Evolutionary conservation across 2,329 filamentous ascomycete species (phyloP).

Genomic region (Alternaria hordeiaustralica): DNA sequence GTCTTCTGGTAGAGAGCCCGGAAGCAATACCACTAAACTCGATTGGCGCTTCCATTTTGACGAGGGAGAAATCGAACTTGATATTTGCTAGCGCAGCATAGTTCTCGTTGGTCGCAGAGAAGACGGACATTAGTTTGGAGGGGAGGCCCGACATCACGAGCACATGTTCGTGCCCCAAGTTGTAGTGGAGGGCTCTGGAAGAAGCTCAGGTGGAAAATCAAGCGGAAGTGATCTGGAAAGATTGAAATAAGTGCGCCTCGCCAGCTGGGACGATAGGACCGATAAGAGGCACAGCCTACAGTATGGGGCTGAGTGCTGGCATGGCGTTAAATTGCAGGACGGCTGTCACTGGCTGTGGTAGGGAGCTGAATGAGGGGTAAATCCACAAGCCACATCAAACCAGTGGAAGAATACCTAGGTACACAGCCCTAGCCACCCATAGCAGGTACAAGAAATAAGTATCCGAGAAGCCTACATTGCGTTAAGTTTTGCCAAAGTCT

Average conservation of each 20-base stretch:
- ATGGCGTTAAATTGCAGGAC: too few relatives aligned
- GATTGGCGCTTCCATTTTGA: slow-evolving; percentile 50
- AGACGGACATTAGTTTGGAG: neutral
- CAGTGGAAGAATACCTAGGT: too few relatives aligned
- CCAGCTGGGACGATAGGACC: neutral
- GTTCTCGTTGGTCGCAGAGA: slow-evolving; percentile 17
- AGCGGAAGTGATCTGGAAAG: neutral
- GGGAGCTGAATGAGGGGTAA: neutral
- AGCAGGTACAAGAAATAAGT: too few relatives aligned
- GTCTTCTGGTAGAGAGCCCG: slow-evolving; percentile 37
- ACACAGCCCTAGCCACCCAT: too few relatives aligned
- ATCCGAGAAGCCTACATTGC: too few relatives aligned
- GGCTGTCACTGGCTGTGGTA: too few relatives aligned
- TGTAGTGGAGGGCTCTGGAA: too few relatives aligned
- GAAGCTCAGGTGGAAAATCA: neutral
- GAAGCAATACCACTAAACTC: slow-evolving; percentile 46
- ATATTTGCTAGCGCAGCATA: slow-evolving; percentile 27
- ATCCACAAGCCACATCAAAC: too few relatives aligned
- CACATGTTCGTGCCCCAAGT: neutral
- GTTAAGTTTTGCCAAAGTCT: too few relatives aligned
- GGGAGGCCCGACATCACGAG: neutral
- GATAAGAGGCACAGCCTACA: neutral
- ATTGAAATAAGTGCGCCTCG: neutral
- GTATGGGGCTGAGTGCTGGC: neutral
- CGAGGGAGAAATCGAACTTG: slow-evolving; percentile 54